These are phyloP conservation scores for Phytophthora palmivora DNA, from an alignment of 352 stramenopile genomes.

Conservation along the genomic window DNA sequence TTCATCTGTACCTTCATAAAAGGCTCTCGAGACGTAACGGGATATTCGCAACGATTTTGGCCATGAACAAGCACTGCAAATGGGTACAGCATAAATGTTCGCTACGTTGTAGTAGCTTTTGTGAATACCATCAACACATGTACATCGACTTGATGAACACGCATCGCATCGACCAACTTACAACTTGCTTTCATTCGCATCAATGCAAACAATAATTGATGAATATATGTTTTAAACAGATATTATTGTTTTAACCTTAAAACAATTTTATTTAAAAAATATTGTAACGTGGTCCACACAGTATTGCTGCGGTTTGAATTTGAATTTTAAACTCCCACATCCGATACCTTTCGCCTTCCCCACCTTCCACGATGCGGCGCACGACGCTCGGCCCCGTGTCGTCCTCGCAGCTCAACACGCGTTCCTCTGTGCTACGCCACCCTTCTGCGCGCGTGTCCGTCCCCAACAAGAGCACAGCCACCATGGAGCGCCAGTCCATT, in stretches of 20 bases:
- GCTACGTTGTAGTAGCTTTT: neutral
- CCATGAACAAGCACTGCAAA: neutral
- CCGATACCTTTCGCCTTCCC: neutral
- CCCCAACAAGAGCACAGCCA: constrained; percentile 41
- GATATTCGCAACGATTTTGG: neutral
- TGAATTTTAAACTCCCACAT: constrained; percentile 23
- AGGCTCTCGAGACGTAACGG: neutral
- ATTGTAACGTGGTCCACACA: constrained; percentile 20
- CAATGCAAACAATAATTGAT: no score
- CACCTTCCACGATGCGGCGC: constrained; percentile 60
- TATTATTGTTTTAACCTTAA: no score
- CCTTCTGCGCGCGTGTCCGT: constrained; percentile 65
- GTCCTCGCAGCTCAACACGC: constrained; percentile 85
- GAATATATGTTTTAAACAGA: no score
- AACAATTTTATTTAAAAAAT: no score
- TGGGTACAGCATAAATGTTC: neutral
- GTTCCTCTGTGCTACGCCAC: constrained; percentile 44
- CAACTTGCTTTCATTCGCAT: no score
- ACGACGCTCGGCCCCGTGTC: constrained; percentile 87
- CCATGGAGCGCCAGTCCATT: constrained; percentile 68
- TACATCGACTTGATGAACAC: no score
- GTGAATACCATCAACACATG: neutral
- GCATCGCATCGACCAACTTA: no score
- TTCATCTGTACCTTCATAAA: constrained; percentile 6
- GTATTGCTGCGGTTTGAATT: constrained; percentile 1